Base-by-base conservation (phyloP, 2,329 filamentous ascomycete genomes). In the Alternaria gansuensis region DNA sequence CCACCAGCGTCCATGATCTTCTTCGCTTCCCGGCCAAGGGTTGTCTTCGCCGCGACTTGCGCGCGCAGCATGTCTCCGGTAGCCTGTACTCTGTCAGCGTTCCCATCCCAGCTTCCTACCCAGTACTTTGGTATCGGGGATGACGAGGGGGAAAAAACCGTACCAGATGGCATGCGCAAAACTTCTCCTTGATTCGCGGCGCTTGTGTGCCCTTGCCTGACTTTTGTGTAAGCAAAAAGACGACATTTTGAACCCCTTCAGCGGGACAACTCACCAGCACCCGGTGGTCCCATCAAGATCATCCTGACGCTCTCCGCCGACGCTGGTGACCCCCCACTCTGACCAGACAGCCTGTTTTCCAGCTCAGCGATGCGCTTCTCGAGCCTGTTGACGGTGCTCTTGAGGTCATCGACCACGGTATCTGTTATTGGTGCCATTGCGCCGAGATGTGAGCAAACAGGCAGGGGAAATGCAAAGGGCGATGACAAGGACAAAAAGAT, bases 1-100 rank as follows among this genome's bases (percentile, higher is more conserved):
- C 94, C 94, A 73, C 95, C 95, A 79, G 94, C 90, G 78, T 99
- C 95, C 95, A 99, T 99, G 81, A 99, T 99, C 88, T 98, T 98
- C 89, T 99, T 99, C 68, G 95, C 95, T 84, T 97, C 93, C 77
- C 91, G 88, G 71, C 95, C 95, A 67, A 99, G 88, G 60, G 91
- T 82, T 57, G 95, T 99, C 88, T 98, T 97, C 83, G 96, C 96
- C 67, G 94, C 91, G 77, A 99, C 95, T 82, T 99, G 95, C 69
- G 93, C 96, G 76, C 95, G 93, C 76, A 99, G 87, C 95, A 99
- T 99, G 82, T 99, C 95, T 79, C 95, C 95, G 60, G 95, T 99
- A 65, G 95, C 95, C 93, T 97, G 73, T 50, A 63, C 53, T 56
- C 54, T 57, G 68, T 74, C 54, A 74, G 71, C 50, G 29, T 10